phyloP scores from a whole-genome alignment of 768 basidiomycete species.

The Panaeolus cyanescens region DNA sequence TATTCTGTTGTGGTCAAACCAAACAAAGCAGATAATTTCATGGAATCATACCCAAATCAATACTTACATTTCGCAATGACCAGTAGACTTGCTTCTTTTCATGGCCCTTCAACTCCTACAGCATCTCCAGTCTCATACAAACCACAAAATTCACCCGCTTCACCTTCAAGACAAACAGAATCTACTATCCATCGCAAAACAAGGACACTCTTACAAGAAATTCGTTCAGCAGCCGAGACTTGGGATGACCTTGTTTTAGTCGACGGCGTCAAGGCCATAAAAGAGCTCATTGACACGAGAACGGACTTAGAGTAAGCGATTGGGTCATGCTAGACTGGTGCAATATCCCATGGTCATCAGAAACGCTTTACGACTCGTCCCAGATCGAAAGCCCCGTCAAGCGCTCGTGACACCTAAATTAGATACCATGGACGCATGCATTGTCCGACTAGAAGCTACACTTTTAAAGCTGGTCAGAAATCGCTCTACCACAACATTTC shows the following conservation, averaged over 20 bases:
- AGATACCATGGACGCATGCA: conserved; percentile 63
- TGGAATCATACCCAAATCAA: not conserved
- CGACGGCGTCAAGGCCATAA: conserved; percentile 79
- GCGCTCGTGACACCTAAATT: conserved; percentile 69
- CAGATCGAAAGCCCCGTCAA: conserved; percentile 56
- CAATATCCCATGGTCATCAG: conserved; percentile 33
- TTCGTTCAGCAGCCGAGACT: conserved; percentile 60
- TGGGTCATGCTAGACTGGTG: not conserved
- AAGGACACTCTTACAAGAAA: conserved; percentile 67
- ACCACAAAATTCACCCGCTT: conserved; percentile 39
- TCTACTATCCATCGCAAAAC: conserved; percentile 82
- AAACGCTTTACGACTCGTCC: conserved; percentile 61
- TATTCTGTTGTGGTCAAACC: conserved; percentile 2
- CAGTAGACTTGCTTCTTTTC: conserved; percentile 73
- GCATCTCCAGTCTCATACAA: conserved; percentile 59
- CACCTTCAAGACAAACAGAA: conserved; percentile 57
- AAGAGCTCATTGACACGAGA: conserved; percentile 69
- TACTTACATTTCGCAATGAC: conserved; percentile 12
- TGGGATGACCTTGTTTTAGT: conserved; percentile 85
- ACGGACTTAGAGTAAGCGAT: conserved; percentile 81
- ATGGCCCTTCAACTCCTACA: conserved; percentile 76
- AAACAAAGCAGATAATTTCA: not conserved
- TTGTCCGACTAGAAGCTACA: conserved; percentile 59
- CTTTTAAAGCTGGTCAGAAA: conserved; percentile 65
- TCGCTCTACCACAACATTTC: not conserved